Evolutionary conservation across 2,329 filamentous ascomycete genomes (phyloP).

Genomic region (Talaromyces sp.): DNA sequence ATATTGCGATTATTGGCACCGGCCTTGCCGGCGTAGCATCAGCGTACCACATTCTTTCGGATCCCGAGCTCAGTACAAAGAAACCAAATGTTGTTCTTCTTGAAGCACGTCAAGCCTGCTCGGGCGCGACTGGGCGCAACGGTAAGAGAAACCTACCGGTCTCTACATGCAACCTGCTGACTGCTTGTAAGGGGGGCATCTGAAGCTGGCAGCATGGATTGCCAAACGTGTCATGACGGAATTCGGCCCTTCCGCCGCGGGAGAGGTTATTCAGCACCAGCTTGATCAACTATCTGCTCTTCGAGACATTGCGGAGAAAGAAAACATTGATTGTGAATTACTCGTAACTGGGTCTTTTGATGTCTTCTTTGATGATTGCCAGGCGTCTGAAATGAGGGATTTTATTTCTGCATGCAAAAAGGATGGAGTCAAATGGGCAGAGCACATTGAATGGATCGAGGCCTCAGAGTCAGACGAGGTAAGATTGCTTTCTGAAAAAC

Average conservation of each 20-base stretch:
- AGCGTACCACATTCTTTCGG: slow-evolving; percentile 43
- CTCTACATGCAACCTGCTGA: not conserved
- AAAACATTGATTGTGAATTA: slow-evolving; percentile 50
- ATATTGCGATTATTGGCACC: slow-evolving; percentile 52
- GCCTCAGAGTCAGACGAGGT: not conserved
- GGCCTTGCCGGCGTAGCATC: slow-evolving; percentile 50
- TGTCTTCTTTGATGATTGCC: slow-evolving; percentile 40
- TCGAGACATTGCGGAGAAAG: slow-evolving; percentile 42
- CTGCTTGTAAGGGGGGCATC: slow-evolving; percentile 35
- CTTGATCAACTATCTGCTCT: slow-evolving; percentile 43
- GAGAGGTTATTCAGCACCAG: slow-evolving; percentile 45
- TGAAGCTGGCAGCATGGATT: slow-evolving; percentile 19
- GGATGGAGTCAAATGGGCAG: not conserved
- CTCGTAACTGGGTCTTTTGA: slow-evolving; percentile 43
- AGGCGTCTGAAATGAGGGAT: slow-evolving; percentile 25
- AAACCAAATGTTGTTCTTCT: slow-evolving; percentile 36
- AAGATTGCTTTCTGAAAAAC: no score
- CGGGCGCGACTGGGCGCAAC: slow-evolving; percentile 48
- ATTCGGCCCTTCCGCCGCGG: slow-evolving; percentile 38
- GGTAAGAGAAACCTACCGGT: slow-evolving; percentile 24
- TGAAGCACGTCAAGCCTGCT: slow-evolving; percentile 44
- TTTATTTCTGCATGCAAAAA: slow-evolving; percentile 17
- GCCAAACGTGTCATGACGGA: slow-evolving; percentile 30
- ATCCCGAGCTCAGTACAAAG: slow-evolving; percentile 10
- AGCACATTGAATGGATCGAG: not conserved